These are phyloP conservation scores for Nemania sp. DNA, from an alignment of 2,329 filamentous ascomycete genomes.

Conservation along the genomic window DNA sequence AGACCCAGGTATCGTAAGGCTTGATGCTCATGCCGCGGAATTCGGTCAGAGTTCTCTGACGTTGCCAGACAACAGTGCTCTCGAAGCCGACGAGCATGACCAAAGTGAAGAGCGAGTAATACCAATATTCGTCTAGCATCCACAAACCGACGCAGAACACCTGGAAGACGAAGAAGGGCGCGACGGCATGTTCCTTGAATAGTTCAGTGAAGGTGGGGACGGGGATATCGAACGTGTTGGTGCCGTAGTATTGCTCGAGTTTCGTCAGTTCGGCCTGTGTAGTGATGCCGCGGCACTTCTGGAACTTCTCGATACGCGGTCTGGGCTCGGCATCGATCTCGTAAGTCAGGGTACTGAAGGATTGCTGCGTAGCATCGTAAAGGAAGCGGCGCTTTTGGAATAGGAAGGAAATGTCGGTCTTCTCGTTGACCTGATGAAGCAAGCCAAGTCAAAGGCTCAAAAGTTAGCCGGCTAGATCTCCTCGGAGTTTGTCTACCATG, in stretches of 20 bases:
- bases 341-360: conserved; percentile 83
- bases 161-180: conserved; percentile 99
- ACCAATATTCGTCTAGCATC: conserved; percentile 99
- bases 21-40: conserved; percentile 99
- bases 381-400: conserved; percentile 98
- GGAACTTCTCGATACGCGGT: conserved; percentile 76
- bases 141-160: conserved; percentile 97
- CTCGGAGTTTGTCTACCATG: neutral
- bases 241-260: conserved; percentile 89
- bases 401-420: conserved; percentile 81
- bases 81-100: conserved; percentile 98
- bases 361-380: conserved; percentile 70
- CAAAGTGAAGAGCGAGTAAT: conserved; percentile 97
- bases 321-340: conserved; percentile 84
- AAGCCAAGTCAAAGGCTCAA: neutral
- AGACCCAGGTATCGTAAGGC: conserved; percentile 93
- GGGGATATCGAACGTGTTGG: conserved; percentile 96
- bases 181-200: conserved; percentile 97
- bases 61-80: conserved; percentile 98
- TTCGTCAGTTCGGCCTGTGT: conserved; percentile 75
- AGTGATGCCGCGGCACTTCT: conserved; percentile 75
- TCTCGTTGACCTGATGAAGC: conserved; percentile 63
- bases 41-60: conserved; percentile 91
- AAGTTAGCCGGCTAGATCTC: conserved; percentile 3
- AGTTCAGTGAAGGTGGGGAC: conserved; percentile 94